Percentiles rank a stretch among this genome's conserved stretches.
Evolutionary conservation across 352 stramenopile species (phyloP).

Genomic region (Globisporangium paroecandrum): DNA sequence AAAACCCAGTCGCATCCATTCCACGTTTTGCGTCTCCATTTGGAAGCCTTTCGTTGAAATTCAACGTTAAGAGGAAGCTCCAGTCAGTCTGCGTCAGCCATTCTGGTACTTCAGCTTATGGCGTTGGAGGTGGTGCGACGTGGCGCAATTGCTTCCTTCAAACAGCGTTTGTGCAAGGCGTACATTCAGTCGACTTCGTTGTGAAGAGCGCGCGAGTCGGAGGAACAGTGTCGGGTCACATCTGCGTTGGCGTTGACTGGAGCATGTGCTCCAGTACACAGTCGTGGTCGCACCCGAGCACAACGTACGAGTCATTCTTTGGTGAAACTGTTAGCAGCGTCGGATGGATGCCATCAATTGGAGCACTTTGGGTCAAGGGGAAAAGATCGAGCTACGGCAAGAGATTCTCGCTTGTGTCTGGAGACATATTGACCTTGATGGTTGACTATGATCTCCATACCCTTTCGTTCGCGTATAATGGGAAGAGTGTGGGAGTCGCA

Average conservation of each 20-base stretch:
- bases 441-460: constrained; percentile 78
- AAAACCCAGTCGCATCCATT: constrained; percentile 61
- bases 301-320: constrained; percentile 39
- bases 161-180: constrained; percentile 54
- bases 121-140: constrained; percentile 41
- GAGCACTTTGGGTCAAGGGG: constrained; percentile 68
- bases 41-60: constrained; percentile 52
- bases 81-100: constrained; percentile 67
- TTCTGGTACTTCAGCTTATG: constrained; percentile 59
- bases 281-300: neutral
- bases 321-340: constrained; percentile 49
- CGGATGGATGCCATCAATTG: constrained; percentile 84
- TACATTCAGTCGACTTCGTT: constrained; percentile 76
- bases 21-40: constrained; percentile 58
- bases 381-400: constrained; percentile 47
- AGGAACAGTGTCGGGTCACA: constrained; percentile 59
- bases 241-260: constrained; percentile 80
- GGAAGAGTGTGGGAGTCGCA: constrained; percentile 48
- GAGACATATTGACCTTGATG: constrained; percentile 71
- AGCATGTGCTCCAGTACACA: constrained; percentile 14
- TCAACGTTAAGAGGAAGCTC: constrained; percentile 61
- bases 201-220: constrained; percentile 69
- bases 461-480: constrained; percentile 74
- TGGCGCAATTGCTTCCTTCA: constrained; percentile 73
- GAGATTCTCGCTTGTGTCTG: constrained; percentile 37